Percentiles rank a stretch among this genome's conserved stretches.
Evolutionary conservation across 805 yeast species (phyloP).

Genomic region (Wickerhamiella sergipiensis): DNA sequence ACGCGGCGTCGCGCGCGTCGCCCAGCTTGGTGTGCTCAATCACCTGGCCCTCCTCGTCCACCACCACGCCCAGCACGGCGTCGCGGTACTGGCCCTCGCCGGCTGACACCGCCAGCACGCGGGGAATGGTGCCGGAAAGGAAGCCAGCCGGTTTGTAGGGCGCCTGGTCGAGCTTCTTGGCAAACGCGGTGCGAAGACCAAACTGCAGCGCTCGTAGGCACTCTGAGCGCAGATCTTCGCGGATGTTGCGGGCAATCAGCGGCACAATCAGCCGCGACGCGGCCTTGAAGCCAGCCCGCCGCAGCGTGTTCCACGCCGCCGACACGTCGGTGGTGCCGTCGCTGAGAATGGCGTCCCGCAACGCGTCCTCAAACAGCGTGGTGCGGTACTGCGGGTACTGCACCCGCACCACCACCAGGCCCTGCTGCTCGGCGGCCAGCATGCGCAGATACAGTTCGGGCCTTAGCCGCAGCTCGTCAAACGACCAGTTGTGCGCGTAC

Average conservation of each 20-base stretch:
- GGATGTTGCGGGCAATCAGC: constrained; percentile 57
- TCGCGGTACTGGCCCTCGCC: constrained; percentile 80
- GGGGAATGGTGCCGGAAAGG: constrained; percentile 71
- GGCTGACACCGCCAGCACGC: constrained; percentile 65
- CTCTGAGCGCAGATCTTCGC: constrained; percentile 64
- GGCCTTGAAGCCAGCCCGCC: constrained; percentile 50
- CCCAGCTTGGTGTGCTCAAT: constrained; percentile 68
- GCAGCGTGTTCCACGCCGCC: constrained; percentile 64
- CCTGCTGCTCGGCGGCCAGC: constrained; percentile 79
- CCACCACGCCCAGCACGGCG: constrained; percentile 69
- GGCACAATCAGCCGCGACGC: constrained; percentile 59
- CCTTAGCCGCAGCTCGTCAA: constrained; percentile 53
- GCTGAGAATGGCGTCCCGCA: constrained; percentile 15
- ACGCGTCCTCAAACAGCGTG: constrained; percentile 24
- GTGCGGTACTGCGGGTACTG: constrained; percentile 34
- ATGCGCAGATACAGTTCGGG: constrained; percentile 81
- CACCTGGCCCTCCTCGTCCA: constrained; percentile 71
- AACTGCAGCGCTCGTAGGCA: constrained; percentile 59
- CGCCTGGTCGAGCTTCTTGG: constrained; percentile 75
- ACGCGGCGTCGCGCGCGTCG: constrained; percentile 50
- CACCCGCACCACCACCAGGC: constrained; percentile 54
- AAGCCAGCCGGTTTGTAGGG: constrained; percentile 75
- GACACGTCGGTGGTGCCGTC: constrained; percentile 54
- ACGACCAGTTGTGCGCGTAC: constrained; percentile 71
- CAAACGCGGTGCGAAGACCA: constrained; percentile 56